Base-by-base conservation (phyloP, 1,284 basidiomycete species). In the Golubevia pallescens region DNA sequence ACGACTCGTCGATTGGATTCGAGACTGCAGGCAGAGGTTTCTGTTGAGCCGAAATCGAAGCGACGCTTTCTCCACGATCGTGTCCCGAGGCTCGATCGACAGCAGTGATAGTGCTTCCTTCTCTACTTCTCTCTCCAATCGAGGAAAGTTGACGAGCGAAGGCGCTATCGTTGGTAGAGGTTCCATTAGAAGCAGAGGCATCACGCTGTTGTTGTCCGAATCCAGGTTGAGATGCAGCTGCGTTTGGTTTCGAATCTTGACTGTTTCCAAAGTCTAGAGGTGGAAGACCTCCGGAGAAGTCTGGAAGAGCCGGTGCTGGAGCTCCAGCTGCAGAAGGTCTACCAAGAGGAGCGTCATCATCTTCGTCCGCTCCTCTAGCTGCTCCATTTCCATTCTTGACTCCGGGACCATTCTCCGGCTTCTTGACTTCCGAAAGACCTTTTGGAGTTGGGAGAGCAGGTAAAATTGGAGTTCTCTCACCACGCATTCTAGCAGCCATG, bases 401-500 rank as follows among this genome's bases (percentile, higher is more conserved):
- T 38, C 34, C 34, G n/a, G n/a, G n/a, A 38, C 5, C 34, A 10
- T 10, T 38, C 3, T 38, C 34, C 5, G 34, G 5, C 10, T 38
- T 38, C 34, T 38, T 38, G 34, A 38, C 34, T 38, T 38, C 34
- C 10, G 34, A 38, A 38, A 38, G 54, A 21, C 20, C 54, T 32
- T 71, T 69, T 32, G 77, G 79, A 21, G 73, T 66, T 19, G 80
- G 80, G 20, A 84, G 66, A 2, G 80, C 73, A 24, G 78, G 77
- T 14, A 83, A 70, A n/a, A 84, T 71, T 19, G 78, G 72, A 5
- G 81, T 84, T 34, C 77, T 65, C 63, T 84, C 80, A 14, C 81
- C 81, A 2, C 78, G 68, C 81, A 84, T 84, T 3, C 81, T 66
- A 19, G 78, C 80, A 7, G 80, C 74, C 80, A 84, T 84, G 67